Conservation (phyloP, 306 rosid species). For the Hippophae rhamnoides region DNA sequence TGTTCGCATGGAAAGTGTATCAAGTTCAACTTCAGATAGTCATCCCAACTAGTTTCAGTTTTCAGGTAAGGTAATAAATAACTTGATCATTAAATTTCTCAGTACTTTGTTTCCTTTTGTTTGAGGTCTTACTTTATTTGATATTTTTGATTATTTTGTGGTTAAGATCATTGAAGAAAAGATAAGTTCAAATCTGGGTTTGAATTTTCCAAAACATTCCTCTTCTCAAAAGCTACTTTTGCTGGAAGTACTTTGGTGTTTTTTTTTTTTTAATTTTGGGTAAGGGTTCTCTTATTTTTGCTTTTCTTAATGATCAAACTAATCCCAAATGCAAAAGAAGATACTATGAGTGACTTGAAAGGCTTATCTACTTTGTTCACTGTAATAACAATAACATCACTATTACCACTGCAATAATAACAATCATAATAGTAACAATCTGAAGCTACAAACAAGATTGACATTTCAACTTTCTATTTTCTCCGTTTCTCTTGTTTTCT, state of each 20-base stretch:
- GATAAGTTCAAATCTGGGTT: conserved; percentile 10
- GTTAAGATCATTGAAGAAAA: neutral
- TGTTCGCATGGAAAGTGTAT: neutral
- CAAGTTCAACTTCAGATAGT: neutral
- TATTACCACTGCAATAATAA: neutral
- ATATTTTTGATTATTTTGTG: neutral
- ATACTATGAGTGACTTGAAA: conserved; percentile 56
- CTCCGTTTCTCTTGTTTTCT: neutral
- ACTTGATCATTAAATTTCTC: neutral
- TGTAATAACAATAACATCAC: conserved; percentile 5
- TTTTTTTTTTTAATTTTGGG: neutral
- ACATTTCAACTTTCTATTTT: neutral
- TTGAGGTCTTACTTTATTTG: neutral
- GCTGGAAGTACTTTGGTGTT: neutral
- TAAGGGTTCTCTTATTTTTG: conserved; percentile 20
- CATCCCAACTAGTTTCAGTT: neutral
- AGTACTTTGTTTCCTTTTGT: neutral
- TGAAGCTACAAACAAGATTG: neutral
- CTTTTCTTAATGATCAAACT: conserved; percentile 14
- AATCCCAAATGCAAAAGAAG: conserved; percentile 20
- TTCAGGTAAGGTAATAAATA: neutral
- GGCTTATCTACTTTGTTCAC: conserved; percentile 18
- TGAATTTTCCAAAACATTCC: conserved; percentile 12
- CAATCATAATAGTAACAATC: neutral
- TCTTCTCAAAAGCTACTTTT: conserved; percentile 2